Conservation (phyloP, 108 stramenopile genomes). For the Pseudonitzschia delicatissima region DNA sequence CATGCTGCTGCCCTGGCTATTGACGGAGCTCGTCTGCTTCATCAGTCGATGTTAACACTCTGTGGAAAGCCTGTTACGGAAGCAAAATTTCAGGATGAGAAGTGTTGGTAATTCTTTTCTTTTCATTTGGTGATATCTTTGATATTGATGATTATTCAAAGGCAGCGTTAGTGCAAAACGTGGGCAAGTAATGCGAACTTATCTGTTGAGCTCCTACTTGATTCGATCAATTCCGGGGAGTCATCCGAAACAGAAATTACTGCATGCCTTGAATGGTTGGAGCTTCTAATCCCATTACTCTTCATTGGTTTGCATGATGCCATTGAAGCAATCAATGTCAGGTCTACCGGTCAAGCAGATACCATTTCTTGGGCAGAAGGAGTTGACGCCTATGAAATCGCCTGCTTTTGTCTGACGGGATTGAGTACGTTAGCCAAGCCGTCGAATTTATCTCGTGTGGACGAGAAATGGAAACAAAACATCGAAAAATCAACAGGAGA, state of each 20-base stretch:
- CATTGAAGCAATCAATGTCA: background rate
- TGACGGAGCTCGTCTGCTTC: constrained; percentile 61
- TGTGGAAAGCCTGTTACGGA: constrained; percentile 4
- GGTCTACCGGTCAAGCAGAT: background rate
- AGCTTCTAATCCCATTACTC: constrained; percentile 41
- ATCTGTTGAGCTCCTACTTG: constrained; percentile 36
- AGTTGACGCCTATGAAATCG: constrained; percentile 19
- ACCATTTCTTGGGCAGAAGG: constrained; percentile 11
- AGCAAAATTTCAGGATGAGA: background rate
- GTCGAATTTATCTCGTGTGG: background rate
- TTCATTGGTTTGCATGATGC: constrained; percentile 41
- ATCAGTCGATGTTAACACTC: constrained; percentile 23
- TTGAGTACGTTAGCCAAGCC: constrained; percentile 7
- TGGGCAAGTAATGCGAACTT: constrained; percentile 45
- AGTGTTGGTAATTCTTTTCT: constrained; percentile 6
- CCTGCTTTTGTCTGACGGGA: constrained; percentile 23
- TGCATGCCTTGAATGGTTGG: constrained; percentile 45
- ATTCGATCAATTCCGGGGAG: constrained; percentile 17
- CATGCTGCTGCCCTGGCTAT: constrained; percentile 65
- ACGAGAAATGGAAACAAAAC: constrained; percentile 17
- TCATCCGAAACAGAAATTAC: constrained; percentile 18
- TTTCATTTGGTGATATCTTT: constrained; percentile 16
- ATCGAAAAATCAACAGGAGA: constrained; percentile 7
- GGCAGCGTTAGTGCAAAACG: constrained; percentile 32
- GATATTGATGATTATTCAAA: constrained; percentile 38